Percentiles rank a stretch among this genome's conserved stretches.
phyloP scores from a whole-genome alignment of 2,329 filamentous ascomycete genomes.

The Neopestalotiopsis clavispora region DNA sequence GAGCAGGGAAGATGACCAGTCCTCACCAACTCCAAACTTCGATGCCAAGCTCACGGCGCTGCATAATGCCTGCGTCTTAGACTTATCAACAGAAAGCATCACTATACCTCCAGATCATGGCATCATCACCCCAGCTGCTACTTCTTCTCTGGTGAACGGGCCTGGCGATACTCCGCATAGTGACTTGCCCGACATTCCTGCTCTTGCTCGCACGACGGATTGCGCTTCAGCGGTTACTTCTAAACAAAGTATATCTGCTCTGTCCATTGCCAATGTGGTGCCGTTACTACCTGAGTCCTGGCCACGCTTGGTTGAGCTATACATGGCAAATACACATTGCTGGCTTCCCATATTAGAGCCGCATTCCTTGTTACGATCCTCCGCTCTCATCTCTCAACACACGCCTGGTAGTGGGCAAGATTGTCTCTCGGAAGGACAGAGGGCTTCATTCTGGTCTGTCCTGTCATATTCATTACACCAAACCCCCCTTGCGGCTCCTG shows the following conservation, averaged over 20 bases:
- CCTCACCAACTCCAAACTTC: background rate
- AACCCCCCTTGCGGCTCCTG: background rate
- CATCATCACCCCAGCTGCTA: background rate
- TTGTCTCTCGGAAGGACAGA: background rate
- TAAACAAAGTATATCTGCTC: background rate
- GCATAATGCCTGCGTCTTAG: background rate
- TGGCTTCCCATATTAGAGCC: conserved; percentile 6
- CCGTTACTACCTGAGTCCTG: background rate
- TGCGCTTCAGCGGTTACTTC: background rate
- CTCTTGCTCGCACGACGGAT: background rate
- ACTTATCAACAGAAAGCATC: background rate
- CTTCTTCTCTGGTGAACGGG: background rate
- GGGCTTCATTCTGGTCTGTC: background rate
- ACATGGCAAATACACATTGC: conserved; percentile 5
- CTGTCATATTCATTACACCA: background rate
- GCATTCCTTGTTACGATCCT: background rate
- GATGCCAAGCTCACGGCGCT: background rate
- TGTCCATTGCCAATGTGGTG: background rate
- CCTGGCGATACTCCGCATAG: background rate
- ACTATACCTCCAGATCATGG: background rate
- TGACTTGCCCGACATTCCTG: background rate
- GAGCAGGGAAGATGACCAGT: background rate
- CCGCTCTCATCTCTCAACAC: background rate
- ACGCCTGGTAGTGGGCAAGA: background rate
- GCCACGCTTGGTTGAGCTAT: background rate